Evolutionary conservation across 2,329 filamentous ascomycete species (phyloP), one percentile per base, ranked within the genome.

Genomic region (Rhinocladiella mackenziei): DNA sequence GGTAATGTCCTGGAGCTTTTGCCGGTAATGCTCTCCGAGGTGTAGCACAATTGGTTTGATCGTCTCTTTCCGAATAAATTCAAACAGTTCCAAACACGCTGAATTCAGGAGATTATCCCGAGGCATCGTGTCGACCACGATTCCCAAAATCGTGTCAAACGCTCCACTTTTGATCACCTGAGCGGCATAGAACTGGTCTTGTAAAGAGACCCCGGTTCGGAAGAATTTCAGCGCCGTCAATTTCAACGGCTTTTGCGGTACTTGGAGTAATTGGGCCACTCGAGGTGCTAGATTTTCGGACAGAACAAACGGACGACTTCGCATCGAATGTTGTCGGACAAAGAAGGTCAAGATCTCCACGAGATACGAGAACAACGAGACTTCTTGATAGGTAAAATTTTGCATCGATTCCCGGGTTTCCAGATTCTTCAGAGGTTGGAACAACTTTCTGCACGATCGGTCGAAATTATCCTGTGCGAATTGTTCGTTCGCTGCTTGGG

Each of bases 321-420:
- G 81, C 58, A 86, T 82, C 29, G 84, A 78, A 65, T 97, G 91
- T 60, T 94, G 86, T 29, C 89, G 82, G 53, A 96, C 82, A 64
- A 96, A 96, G 69, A 94, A 97, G 62, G 86, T 89, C 38, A 97
- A 75, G 19, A 96, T 86, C 62, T 98, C 92, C 42, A 96, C 84
- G 38, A 98, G 73, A 62, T 96, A 92, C 14, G 82, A 83, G 65
- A 89, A 94, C 51, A 97, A 76, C n/a, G 87, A 86, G 18, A 92
- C 87, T 64, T 95, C 84, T 58, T 92, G 82, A 41, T 88, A 84
- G 17, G 78, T 77, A 54, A 97, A 82, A 50, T 81, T 74, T 68
- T 85, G 76, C 57, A 86, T 79, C 77, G 57, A 28, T 34, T 40
- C 43, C 26, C 46, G 36, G 26, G 44, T 71, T 60, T 94, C 84